Evolutionary conservation across 768 basidiomycete genomes (phyloP), one percentile per base, ranked within the genome.

Genomic region (Leccinum arenicola): DNA sequence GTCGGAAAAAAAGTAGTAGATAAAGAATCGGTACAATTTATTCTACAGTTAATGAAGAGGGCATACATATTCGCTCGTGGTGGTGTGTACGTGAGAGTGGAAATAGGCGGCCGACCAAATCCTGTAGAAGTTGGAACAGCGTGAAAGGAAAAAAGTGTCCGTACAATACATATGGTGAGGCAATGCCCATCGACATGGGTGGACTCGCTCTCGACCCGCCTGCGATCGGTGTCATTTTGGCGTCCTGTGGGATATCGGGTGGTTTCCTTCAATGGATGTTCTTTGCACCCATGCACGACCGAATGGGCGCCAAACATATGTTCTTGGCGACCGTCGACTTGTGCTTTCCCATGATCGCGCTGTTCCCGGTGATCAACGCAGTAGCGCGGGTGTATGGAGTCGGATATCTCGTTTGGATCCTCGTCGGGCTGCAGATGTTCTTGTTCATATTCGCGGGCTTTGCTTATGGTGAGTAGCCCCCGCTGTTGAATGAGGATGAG

Each of bases 61-160:
- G 25, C 25, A 27, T 27, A 27, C 6, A 27, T 27, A 27, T 27
- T 98, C 76, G 77, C 77, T 66, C 61, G 62, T 64, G 64, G 58
- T 54, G 62, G 49, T 58, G 57, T 60, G 62, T 66, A 61, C 61
- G 67, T 65, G 67, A 71, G 51, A 36, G 55, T 48, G 65, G 62
- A 69, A 72, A 55, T 54, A 71, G 64, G 71, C 75, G 63, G 75
- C 68, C 73, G 64, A 58, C 63, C 55, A 66, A 62, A 21, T 45
- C 33, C 54, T 21, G 54, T 52, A 15, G n/a, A 56, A 56, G 55
- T 59, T 56, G 56, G 57, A 63, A 65, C 61, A 60, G 68, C 80
- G 65, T 86, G 84, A 84, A 87, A 79, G 77, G 73, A 45, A 83
- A 86, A 82, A 75, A 86, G 87, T 88, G 88, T 90, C 88, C 88